These are phyloP conservation scores for Metschnikowia sp. DNA, from an alignment of 805 yeast genomes.

Conservation along the genomic window DNA sequence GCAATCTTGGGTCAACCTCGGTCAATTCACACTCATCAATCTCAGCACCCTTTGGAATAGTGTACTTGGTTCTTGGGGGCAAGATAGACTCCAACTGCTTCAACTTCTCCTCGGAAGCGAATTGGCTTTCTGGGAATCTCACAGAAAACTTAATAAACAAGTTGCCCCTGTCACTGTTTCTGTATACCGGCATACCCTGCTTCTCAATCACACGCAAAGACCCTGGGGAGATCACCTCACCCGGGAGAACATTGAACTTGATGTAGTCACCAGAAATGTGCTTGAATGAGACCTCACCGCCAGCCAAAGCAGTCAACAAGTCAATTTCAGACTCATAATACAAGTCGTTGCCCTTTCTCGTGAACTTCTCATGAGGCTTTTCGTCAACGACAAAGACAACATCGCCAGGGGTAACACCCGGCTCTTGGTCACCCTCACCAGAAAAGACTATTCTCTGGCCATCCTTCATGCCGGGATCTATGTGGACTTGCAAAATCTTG, in stretches of 20 bases:
- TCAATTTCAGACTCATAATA: conserved; percentile 84
- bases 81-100: conserved; percentile 68
- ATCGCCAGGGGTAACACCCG: conserved; percentile 93
- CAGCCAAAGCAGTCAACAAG: conserved; percentile 90
- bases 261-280: conserved; percentile 91
- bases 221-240: conserved; percentile 90
- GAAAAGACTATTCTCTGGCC: conserved; percentile 87
- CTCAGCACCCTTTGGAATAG: conserved; percentile 67
- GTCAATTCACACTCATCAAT: conserved; percentile 78
- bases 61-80: conserved; percentile 66
- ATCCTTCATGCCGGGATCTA: conserved; percentile 95
- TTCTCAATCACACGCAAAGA: conserved; percentile 75
- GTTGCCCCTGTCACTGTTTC: conserved; percentile 86
- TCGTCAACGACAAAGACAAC: conserved; percentile 89
- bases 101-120: conserved; percentile 72
- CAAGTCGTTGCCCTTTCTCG: conserved; percentile 87
- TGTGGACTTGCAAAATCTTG: conserved; percentile 89
- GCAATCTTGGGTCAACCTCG: conserved; percentile 65
- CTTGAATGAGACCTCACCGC: conserved; percentile 85
- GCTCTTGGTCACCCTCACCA: conserved; percentile 98
- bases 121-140: conserved; percentile 79
- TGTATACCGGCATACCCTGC: conserved; percentile 96
- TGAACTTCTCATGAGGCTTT: conserved; percentile 78
- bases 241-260: conserved; percentile 79
- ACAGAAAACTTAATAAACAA: conserved; percentile 81